phyloP scores from a whole-genome alignment of 2,329 filamentous ascomycete species.

The Tolypocladium pustulatum region DNA sequence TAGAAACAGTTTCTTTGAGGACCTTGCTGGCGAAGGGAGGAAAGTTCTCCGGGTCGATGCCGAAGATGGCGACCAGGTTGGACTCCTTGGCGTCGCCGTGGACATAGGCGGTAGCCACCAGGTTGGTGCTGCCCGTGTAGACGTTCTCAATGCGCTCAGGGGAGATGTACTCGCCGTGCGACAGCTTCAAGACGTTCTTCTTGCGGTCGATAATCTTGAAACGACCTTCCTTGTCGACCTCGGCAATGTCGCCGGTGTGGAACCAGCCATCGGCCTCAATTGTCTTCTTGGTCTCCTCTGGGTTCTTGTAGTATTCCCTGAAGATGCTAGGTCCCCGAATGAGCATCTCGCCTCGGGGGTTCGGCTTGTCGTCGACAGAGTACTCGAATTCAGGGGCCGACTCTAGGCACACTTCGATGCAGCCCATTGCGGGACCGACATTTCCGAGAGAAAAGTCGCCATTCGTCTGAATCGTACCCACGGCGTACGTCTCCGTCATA shows the following conservation, averaged over 20 bases:
- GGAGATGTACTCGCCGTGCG: conserved; percentile 96
- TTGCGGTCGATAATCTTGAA: conserved; percentile 91
- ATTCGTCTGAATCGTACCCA: conserved; percentile 56
- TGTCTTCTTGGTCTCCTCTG: conserved; percentile 73
- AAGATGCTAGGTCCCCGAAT: conserved; percentile 75
- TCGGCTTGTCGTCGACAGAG: conserved; percentile 72
- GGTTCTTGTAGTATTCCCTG: conserved; percentile 80
- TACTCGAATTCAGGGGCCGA: conserved; percentile 96
- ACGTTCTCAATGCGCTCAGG: conserved; percentile 96
- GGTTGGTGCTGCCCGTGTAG: conserved; percentile 69
- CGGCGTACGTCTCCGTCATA: conserved; percentile 85
- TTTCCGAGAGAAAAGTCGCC: conserved; percentile 70
- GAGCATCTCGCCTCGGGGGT: conserved; percentile 82
- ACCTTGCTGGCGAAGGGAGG: conserved; percentile 70
- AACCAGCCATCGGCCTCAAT: conserved; percentile 92
- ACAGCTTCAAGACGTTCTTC: conserved; percentile 98
- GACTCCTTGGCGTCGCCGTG: conserved; percentile 83
- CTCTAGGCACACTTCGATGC: conserved; percentile 65
- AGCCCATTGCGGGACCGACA: conserved; percentile 62
- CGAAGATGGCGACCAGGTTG: conserved; percentile 76
- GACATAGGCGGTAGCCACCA: conserved; percentile 73
- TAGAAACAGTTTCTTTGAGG: conserved; percentile 53
- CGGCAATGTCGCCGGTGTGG: conserved; percentile 85
- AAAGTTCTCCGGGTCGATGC: conserved; percentile 76
- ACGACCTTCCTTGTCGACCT: conserved; percentile 74